phyloP scores from a whole-genome alignment of 805 yeast species.

The Kodamaea kakaduensis region DNA sequence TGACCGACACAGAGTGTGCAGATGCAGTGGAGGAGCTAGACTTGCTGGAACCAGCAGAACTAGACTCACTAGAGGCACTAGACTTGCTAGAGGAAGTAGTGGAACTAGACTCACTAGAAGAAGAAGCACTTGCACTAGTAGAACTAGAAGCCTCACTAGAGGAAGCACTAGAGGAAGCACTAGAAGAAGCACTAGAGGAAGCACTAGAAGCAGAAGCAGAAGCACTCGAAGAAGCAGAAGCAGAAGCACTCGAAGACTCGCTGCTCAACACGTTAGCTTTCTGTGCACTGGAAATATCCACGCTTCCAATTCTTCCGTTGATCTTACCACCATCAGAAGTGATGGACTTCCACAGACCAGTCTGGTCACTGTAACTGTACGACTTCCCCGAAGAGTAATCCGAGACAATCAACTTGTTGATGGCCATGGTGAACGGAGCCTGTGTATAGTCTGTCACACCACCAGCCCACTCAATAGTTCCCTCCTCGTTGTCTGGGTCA shows the following conservation, averaged over 20 bases:
- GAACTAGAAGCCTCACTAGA: constrained; percentile 14
- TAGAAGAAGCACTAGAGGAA: constrained; percentile 10
- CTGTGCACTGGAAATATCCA: constrained; percentile 1
- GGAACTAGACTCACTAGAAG: constrained; percentile 16
- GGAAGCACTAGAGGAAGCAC: constrained; percentile 18
- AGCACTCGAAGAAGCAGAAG: constrained; percentile 5
- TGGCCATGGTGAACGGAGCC: constrained; percentile 22
- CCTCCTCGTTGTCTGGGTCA: constrained; percentile 27
- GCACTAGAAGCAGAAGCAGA: constrained; percentile 7
- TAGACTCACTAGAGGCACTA: constrained; percentile 2
- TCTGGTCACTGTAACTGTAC: constrained; percentile 37
- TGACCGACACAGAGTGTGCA: no score
- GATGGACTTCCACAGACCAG: constrained; percentile 40
- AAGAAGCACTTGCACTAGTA: constrained; percentile 19
- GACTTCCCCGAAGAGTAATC: constrained; percentile 48
- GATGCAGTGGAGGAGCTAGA: constrained; percentile 1
- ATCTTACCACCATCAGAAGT: constrained; percentile 34
- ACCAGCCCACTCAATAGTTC: constrained; percentile 26
- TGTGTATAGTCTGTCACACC: constrained; percentile 20
- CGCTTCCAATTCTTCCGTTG: constrained; percentile 17
- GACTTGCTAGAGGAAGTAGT: constrained; percentile 13
- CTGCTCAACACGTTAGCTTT: constrained; percentile 11
- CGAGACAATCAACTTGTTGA: constrained; percentile 17
- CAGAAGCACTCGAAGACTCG: constrained; percentile 6
- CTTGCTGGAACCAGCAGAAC: constrained; percentile 20